A percentile compares a stretch with the other conserved stretches of the same genome.
Evolutionary conservation across 2,329 filamentous ascomycete genomes (phyloP).

Genomic region (Penicillium freii): DNA sequence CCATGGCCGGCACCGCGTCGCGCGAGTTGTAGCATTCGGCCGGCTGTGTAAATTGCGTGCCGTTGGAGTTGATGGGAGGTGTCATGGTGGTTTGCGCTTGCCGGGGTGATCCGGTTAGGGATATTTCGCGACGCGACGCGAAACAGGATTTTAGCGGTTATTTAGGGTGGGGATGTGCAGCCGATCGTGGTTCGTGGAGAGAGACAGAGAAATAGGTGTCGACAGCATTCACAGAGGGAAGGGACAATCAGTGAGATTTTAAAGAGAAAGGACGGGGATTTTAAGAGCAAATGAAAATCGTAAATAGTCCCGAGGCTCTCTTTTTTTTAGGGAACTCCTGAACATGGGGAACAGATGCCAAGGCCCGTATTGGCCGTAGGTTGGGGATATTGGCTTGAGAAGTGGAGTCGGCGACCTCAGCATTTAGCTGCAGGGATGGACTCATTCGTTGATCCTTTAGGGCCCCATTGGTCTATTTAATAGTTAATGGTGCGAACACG

Average conservation of each 20-base stretch:
- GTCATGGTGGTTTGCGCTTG: background rate
- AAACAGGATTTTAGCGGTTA: background rate
- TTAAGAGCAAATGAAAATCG: background rate
- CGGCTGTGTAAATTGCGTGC: slow-evolving; percentile 10
- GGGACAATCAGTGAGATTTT: background rate
- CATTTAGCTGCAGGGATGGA: background rate
- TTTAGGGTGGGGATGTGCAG: background rate
- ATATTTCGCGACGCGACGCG: background rate
- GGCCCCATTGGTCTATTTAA: background rate
- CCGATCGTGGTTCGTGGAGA: background rate
- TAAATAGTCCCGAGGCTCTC: background rate
- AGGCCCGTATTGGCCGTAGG: background rate
- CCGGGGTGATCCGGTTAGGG: background rate
- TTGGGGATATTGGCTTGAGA: background rate
- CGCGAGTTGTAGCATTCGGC: slow-evolving; percentile 11
- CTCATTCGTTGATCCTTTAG: background rate
- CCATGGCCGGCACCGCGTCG: slow-evolving; percentile 9
- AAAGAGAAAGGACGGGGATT: background rate
- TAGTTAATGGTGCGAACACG: background rate
- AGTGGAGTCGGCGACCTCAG: background rate
- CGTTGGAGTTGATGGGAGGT: background rate
- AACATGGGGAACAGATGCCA: background rate
- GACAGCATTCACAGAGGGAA: background rate
- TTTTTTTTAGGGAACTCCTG: background rate
- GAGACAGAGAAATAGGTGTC: background rate